Evolutionary conservation across 78 protist genomes (phyloP).

Genomic region (Dictyostelium citrinum): DNA sequence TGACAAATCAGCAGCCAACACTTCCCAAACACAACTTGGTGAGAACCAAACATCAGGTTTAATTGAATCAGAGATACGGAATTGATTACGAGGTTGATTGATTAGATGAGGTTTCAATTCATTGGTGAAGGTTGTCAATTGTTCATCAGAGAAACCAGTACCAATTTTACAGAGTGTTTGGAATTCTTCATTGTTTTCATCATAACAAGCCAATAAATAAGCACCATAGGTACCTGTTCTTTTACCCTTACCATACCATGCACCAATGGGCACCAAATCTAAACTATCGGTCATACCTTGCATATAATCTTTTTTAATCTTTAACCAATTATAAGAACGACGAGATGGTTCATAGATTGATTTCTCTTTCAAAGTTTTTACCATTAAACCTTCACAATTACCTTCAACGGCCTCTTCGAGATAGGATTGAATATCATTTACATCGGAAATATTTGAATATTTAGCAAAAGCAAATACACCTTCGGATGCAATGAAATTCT

Average conservation of each 20-base stretch:
- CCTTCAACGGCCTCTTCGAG: slow-evolving; percentile 83
- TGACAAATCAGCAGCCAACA: slow-evolving; percentile 95
- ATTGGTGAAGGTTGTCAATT: slow-evolving; percentile 34
- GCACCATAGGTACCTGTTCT: slow-evolving; percentile 97
- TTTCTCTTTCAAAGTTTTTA: slow-evolving; percentile 91
- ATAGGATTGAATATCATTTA: slow-evolving; percentile 87
- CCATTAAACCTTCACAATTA: slow-evolving; percentile 98
- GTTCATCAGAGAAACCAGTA: slow-evolving; percentile 94
- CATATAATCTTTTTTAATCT: slow-evolving; percentile 97
- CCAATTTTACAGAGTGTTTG: slow-evolving; percentile 96
- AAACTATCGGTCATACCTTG: slow-evolving; percentile 96
- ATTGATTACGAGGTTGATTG: slow-evolving; percentile 37
- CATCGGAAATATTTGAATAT: slow-evolving; percentile 76
- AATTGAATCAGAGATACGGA: slow-evolving; percentile 20
- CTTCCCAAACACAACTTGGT: slow-evolving; percentile 96
- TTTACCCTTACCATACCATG: slow-evolving; percentile 97
- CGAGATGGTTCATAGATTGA: slow-evolving; percentile 91
- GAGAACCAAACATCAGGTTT: slow-evolving; percentile 96
- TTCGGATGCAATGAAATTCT: slow-evolving; percentile 35
- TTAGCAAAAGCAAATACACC: slow-evolving; percentile 87
- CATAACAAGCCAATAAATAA: slow-evolving; percentile 95
- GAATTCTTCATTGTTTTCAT: slow-evolving; percentile 91
- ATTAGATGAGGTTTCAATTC: slow-evolving; percentile 50
- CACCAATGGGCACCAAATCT: slow-evolving; percentile 99
- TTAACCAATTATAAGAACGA: slow-evolving; percentile 96